Base-by-base conservation (phyloP, 495 filamentous ascomycete genomes). In the Talaromyces liani region DNA sequence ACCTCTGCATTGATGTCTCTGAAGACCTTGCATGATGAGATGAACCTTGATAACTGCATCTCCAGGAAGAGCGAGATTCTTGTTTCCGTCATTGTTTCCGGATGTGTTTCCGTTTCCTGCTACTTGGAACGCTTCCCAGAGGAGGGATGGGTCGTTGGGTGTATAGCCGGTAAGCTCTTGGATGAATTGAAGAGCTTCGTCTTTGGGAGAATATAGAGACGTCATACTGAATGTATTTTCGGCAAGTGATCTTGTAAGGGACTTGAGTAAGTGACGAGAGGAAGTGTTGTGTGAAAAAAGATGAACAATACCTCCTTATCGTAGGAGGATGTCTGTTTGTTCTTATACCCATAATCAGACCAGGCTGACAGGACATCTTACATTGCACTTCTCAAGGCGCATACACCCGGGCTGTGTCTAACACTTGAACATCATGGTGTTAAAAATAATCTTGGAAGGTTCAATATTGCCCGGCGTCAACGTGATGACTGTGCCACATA, bases 1-100 rank as follows among this genome's bases (percentile, higher is more conserved):
- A 22, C 20, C 49, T 60, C 63, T 63, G 45, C 68, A 61, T 70
- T 73, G 72, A 64, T 27, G 72, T 72, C 71, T 58, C 27, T 61
- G 55, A 54, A 62, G 59, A 64, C 57, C 54, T 61, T 49, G 45
- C 39, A 45, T 36, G 39, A 29, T 61, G 33, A 41, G 4, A 55
- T 55, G 24, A 18, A 63, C 6, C 8, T 18, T 53, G 24, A 63
- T 34, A 22, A 63, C 27, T 24, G 61, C 63, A 29, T 56, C 63
- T 6, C 63, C 63, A 3, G 55, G 7, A 27, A 65, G 33, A n/a
- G 63, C 63, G 16, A 60, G 36, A 27, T 33, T 29, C 34, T 64
- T 65, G 27, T 66, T 64, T 63, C 61, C 64, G 62, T 69, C n/a
- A n/a, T n/a, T n/a, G n/a, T n/a, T n/a, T n/a, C n/a, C n/a, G n/a